Percentiles rank a stretch among this genome's conserved stretches.
These are phyloP conservation scores for Hippophae rhamnoides DNA, from an alignment of 306 rosid species.

Conservation along the genomic window DNA sequence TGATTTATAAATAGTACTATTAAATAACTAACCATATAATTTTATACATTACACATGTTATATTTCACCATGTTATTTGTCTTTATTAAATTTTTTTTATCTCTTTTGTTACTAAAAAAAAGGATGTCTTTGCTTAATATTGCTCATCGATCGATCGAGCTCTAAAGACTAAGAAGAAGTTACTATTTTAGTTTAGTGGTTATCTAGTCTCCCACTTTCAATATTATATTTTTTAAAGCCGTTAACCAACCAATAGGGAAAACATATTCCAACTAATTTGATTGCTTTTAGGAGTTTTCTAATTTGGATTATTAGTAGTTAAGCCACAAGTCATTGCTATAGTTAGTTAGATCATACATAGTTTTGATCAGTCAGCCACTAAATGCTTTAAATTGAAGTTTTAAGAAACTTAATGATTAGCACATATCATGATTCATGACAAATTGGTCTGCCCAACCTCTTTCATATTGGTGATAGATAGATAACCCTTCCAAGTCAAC, in stretches of 20 bases:
- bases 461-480: too few relatives aligned
- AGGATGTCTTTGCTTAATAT: neutral
- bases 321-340: slow-evolving; percentile 43
- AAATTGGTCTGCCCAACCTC: too few relatives aligned
- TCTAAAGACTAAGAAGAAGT: neutral
- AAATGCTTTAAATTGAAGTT: slow-evolving; percentile 57
- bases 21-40: neutral
- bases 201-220: slow-evolving; percentile 23
- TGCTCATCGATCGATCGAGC: neutral
- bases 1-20: too few relatives aligned
- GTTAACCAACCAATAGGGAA: slow-evolving; percentile 22
- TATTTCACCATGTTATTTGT: neutral
- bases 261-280: slow-evolving; percentile 9
- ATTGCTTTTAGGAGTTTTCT: slow-evolving; percentile 7
- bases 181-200: slow-evolving; percentile 7
- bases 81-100: neutral
- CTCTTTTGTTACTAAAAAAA: too few relatives aligned
- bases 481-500: too few relatives aligned
- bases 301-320: slow-evolving; percentile 25
- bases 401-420: neutral
- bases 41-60: neutral
- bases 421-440: too few relatives aligned
- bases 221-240: slow-evolving; percentile 28
- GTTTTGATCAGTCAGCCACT: slow-evolving; percentile 29
- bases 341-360: slow-evolving; percentile 55